A percentile compares a stretch with the other conserved stretches of the same genome.
Evolutionary conservation across 1,139 yeast genomes (phyloP).

Genomic region (Taphrina confusa): DNA sequence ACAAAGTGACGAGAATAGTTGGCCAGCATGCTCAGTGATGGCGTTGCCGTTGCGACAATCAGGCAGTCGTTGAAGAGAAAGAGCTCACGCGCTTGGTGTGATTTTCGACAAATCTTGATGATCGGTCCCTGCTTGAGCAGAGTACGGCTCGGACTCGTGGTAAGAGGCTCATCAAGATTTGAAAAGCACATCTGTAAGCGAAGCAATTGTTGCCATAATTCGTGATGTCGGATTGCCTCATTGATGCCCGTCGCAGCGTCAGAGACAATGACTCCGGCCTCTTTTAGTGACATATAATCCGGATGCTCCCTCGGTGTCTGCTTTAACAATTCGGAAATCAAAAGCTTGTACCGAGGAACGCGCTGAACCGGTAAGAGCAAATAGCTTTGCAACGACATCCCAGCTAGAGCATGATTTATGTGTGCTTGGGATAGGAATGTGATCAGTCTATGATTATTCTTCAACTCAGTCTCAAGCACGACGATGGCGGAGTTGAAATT

Average conservation of each 20-base stretch:
- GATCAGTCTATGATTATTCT: neutral
- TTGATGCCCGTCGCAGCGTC: conserved; percentile 15
- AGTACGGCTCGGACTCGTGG: conserved; percentile 5
- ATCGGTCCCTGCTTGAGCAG: conserved; percentile 22
- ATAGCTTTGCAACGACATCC: conserved; percentile 14
- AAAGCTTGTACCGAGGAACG: conserved; percentile 17
- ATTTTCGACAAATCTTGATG: conserved; percentile 6
- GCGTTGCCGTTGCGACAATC: conserved; percentile 8
- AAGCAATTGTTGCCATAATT: conserved; percentile 16
- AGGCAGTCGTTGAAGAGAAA: conserved; percentile 33
- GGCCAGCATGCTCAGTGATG: neutral
- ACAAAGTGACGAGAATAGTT: neutral
- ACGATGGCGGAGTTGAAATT: conserved; percentile 24
- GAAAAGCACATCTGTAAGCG: conserved; percentile 6
- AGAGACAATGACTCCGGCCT: conserved; percentile 11
- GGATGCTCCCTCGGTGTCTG: conserved; percentile 13
- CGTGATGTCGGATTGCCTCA: conserved; percentile 15
- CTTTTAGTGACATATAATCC: neutral
- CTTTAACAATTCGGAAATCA: conserved; percentile 13
- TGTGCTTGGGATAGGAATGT: neutral
- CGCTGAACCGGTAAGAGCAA: conserved; percentile 29
- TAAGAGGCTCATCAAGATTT: conserved; percentile 23
- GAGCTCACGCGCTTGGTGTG: conserved; percentile 13
- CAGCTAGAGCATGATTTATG: conserved; percentile 4
- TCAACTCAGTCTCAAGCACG: conserved; percentile 7